Percentiles rank a stretch among this genome's conserved stretches.
Conservation (phyloP, 805 yeast species). For the Groenewaldozyma salmanticensis region DNA sequence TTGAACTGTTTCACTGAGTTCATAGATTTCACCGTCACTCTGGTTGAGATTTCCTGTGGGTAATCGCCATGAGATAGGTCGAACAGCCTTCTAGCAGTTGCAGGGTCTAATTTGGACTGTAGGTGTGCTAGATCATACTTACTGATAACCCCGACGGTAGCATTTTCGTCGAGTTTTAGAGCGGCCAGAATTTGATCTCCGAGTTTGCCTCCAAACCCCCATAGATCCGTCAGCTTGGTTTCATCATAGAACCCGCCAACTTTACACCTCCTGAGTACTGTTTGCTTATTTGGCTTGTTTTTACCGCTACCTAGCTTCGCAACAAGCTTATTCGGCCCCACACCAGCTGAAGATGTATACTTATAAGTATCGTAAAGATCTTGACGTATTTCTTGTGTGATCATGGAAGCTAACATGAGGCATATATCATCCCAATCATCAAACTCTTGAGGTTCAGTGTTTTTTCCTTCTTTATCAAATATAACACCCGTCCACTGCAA, state of each 20-base stretch:
- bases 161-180: conserved; percentile 42
- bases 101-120: conserved; percentile 29
- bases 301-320: conserved; percentile 84
- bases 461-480: conserved; percentile 16
- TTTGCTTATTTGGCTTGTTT: conserved; percentile 80
- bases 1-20: conserved; percentile 76
- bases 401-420: conserved; percentile 53
- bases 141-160: conserved; percentile 42
- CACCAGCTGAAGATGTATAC: conserved; percentile 86
- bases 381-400: conserved; percentile 45
- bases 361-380: conserved; percentile 46
- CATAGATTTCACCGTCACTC: conserved; percentile 74
- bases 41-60: conserved; percentile 42
- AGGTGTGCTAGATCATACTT: conserved; percentile 35
- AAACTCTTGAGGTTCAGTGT: conserved; percentile 14
- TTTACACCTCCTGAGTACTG: conserved; percentile 48
- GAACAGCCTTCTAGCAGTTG: conserved; percentile 46
- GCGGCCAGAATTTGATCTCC: conserved; percentile 52
- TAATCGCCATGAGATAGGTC: conserved; percentile 57
- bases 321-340: conserved; percentile 63
- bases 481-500: conserved; percentile 20
- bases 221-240: conserved; percentile 62
- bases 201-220: conserved; percentile 85
- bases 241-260: conserved; percentile 45
- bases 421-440: conserved; percentile 78